Percentiles rank a stretch among this genome's conserved stretches.
Conservation (phyloP, 345 rosid species). For the Balakata baccata region DNA sequence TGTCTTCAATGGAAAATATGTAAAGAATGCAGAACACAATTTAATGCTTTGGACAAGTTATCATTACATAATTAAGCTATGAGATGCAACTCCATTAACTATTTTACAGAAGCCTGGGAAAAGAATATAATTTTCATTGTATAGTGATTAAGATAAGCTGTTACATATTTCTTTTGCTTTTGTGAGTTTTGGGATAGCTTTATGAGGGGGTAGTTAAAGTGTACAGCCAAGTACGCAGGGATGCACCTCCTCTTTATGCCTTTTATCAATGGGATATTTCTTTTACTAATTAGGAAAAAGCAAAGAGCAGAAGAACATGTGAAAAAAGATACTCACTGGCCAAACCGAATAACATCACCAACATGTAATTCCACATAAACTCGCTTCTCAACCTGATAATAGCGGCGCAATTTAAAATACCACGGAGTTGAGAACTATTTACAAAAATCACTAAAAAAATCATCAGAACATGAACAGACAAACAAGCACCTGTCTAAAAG, state of each 20-base stretch:
- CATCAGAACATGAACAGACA: not conserved
- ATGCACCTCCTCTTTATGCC: no score
- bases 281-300: conserved; percentile 11
- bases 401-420: not conserved
- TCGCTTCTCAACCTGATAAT: conserved; percentile 53
- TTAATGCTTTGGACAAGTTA: not conserved
- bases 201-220: not conserved
- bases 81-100: not conserved
- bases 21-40: not conserved
- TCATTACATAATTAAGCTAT: not conserved
- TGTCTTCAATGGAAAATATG: not conserved
- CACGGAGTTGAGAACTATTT: not conserved
- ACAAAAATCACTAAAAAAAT: not conserved
- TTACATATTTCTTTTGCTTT: not conserved
- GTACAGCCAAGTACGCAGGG: no score
- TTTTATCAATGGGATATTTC: not conserved
- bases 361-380: conserved; percentile 69
- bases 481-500: not conserved
- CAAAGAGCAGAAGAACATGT: conserved; percentile 12
- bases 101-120: not conserved
- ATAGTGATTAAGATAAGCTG: not conserved
- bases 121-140: not conserved
- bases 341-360: conserved; percentile 93
- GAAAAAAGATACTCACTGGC: conserved; percentile 55
- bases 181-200: not conserved